Conservation (phyloP, 1,284 basidiomycete genomes). For the Ustanciosporium gigantosporum region DNA sequence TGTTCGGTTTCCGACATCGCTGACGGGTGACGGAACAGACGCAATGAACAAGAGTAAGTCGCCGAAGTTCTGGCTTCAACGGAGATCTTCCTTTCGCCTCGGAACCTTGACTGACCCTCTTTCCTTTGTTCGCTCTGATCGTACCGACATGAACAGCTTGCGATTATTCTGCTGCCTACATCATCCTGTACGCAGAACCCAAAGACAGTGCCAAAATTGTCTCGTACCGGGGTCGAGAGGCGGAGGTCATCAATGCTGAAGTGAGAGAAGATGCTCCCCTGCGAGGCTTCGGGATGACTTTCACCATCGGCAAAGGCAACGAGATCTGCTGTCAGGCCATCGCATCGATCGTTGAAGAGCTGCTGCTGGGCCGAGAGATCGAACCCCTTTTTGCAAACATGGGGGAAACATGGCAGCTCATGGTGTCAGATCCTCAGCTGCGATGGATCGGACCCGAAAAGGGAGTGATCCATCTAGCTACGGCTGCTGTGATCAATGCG, state of each 20-base stretch:
- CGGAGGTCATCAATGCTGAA: conserved; percentile 33
- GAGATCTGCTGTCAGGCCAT: conserved; percentile 66
- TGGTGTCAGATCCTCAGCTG: conserved; percentile 45
- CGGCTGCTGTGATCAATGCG: conserved; percentile 75
- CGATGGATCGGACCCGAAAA: conserved; percentile 73
- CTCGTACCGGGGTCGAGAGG: conserved; percentile 35
- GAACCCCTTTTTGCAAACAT: conserved; percentile 84
- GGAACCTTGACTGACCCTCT: too few relatives aligned
- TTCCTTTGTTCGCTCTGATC: too few relatives aligned
- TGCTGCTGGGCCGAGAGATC: conserved; percentile 81
- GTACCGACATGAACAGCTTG: conserved; percentile 66
- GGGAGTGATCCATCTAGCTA: conserved; percentile 80
- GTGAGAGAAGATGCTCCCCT: conserved; percentile 60
- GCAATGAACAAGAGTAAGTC: conserved; percentile 77
- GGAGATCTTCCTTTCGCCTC: background rate
- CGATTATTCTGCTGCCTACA: conserved; percentile 90
- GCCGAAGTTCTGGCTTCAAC: background rate
- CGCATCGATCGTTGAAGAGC: conserved; percentile 65
- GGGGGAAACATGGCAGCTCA: conserved; percentile 60
- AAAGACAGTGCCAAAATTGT: conserved; percentile 23
- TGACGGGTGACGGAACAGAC: conserved; percentile 85
- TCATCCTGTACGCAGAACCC: conserved; percentile 73
- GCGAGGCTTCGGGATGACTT: conserved; percentile 65
- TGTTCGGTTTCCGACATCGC: conserved; percentile 28
- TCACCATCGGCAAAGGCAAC: conserved; percentile 65